Evolutionary conservation across 2,329 filamentous ascomycete species (phyloP).

Genomic region (Phyllosticta citriasiana): DNA sequence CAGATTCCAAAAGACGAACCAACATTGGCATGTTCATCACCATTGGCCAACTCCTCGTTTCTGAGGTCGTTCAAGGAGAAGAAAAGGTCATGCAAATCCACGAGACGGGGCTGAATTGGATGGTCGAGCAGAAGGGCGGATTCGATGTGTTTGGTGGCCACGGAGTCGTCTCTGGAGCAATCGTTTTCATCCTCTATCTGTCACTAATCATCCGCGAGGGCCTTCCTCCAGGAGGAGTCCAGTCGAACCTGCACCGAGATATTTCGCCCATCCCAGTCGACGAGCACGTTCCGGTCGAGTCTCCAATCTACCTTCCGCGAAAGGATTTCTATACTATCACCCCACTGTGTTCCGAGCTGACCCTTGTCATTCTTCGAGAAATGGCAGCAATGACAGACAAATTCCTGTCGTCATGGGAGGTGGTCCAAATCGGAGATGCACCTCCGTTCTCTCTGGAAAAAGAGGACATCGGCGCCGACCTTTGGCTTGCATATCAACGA

Average conservation of each 20-base stretch:
- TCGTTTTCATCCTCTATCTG: not conserved
- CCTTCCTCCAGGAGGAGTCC: not conserved
- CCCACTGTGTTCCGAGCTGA: not conserved
- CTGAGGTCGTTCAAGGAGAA: conserved; percentile 6
- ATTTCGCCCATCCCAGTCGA: not conserved
- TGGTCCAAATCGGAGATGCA: not conserved
- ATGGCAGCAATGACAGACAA: conserved; percentile 4
- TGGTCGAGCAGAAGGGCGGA: not conserved
- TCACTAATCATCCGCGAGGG: not conserved
- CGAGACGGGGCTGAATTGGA: conserved; percentile 6
- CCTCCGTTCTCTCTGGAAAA: not conserved
- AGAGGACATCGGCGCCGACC: not conserved
- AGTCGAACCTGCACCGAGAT: not conserved
- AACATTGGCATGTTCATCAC: conserved; percentile 5
- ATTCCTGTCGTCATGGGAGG: conserved; percentile 1
- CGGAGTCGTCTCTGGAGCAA: conserved; percentile 1
- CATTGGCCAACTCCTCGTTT: conserved; percentile 2
- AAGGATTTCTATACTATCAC: conserved; percentile 6
- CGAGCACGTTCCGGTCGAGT: not conserved
- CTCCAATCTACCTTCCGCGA: conserved; percentile 7
- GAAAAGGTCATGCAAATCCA: conserved; percentile 7
- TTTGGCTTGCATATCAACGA: conserved; percentile 4
- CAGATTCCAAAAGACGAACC: not conserved
- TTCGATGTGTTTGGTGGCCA: not conserved
- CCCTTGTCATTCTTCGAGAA: conserved; percentile 4